These are phyloP conservation scores for Rhizopus microsporus DNA, from an alignment of 371 early-diverging fungal species.

Conservation along the genomic window DNA sequence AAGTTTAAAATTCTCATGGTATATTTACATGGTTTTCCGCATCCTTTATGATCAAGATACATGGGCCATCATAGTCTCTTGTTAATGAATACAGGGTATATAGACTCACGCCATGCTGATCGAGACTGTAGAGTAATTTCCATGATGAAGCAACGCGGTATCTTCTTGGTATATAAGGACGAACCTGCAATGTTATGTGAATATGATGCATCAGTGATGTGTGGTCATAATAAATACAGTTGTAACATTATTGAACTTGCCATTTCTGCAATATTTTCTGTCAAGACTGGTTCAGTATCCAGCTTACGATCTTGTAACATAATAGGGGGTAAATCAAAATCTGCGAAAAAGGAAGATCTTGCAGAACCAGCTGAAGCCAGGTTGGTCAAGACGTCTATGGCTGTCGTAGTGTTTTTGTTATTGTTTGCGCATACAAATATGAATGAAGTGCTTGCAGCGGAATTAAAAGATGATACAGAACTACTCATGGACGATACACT, in stretches of 20 bases:
- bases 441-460: slow-evolving; percentile 10
- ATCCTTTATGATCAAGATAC: slow-evolving; percentile 75
- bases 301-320: slow-evolving; percentile 39
- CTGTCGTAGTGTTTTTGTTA: slow-evolving; percentile 14
- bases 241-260: slow-evolving; percentile 25
- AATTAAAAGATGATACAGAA: slow-evolving; percentile 4
- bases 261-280: slow-evolving; percentile 49
- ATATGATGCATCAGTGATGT: not conserved
- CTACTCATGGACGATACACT: slow-evolving; percentile 6
- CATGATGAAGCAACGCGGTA: slow-evolving; percentile 67
- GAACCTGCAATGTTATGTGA: slow-evolving; percentile 26
- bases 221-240: not conserved
- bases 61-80: slow-evolving; percentile 63
- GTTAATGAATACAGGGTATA: slow-evolving; percentile 73
- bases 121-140: slow-evolving; percentile 84
- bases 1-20: not conserved
- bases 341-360: not conserved
- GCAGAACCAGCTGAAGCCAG: not conserved
- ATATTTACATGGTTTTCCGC: slow-evolving; percentile 58
- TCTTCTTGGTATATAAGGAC: slow-evolving; percentile 62
- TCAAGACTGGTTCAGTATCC: slow-evolving; percentile 51
- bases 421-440: not conserved
- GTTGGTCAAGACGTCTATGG: slow-evolving; percentile 16
- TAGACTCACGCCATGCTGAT: slow-evolving; percentile 90
- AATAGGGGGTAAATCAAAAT: slow-evolving; percentile 37